Conservation (phyloP, 2,329 filamentous ascomycete genomes). For the Podosphaera xanthii region DNA sequence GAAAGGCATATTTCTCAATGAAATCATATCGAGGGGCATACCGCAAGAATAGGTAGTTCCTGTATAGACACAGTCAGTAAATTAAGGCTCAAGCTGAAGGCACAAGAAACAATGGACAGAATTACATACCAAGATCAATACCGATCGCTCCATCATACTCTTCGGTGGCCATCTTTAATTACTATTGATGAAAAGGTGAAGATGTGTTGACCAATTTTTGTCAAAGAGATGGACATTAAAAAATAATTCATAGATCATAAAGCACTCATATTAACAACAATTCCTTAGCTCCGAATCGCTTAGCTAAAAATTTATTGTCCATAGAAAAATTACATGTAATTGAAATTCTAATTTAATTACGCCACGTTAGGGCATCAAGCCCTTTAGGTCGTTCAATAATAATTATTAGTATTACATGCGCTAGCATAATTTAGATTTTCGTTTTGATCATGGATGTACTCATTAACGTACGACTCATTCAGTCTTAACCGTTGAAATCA, state of each 20-base stretch:
- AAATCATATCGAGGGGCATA: constrained; percentile 6
- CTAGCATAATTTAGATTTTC: no score
- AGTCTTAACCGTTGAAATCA: no score
- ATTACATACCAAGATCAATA: constrained; percentile 84
- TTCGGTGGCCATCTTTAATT: constrained; percentile 72
- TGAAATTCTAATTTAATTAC: no score
- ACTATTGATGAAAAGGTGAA: constrained; percentile 6
- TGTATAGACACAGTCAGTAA: constrained; percentile 21
- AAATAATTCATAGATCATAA: neutral
- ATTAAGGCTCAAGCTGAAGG: neutral
- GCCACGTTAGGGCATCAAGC: no score
- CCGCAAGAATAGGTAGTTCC: constrained; percentile 96
- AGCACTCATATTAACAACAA: neutral
- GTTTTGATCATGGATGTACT: no score
- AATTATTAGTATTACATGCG: no score
- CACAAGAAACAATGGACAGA: neutral
- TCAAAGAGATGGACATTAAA: neutral
- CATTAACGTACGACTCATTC: no score
- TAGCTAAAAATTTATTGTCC: neutral
- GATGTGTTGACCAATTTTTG: neutral
- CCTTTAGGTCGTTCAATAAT: no score
- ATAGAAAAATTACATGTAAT: no score
- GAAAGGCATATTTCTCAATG: neutral
- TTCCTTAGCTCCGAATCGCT: neutral
- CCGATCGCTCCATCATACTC: constrained; percentile 99